Evolutionary conservation across 2,329 filamentous ascomycete species (phyloP).

Genomic region (Xylaria arbuscula): DNA sequence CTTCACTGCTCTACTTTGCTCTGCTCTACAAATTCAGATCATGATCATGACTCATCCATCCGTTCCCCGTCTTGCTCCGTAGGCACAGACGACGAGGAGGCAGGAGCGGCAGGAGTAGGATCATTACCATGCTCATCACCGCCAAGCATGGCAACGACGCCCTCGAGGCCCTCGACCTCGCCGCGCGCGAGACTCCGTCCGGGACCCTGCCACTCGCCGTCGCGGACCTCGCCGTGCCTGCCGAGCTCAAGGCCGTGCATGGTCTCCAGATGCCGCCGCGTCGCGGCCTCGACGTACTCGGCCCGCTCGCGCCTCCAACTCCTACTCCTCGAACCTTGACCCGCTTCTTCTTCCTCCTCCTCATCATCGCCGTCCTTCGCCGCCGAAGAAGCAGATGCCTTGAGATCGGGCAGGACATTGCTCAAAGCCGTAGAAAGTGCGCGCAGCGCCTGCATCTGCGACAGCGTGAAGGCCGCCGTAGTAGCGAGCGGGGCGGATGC

Average conservation of each 20-base stretch:
- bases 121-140: conserved; percentile 34
- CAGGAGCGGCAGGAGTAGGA: not conserved
- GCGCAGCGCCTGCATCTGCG: conserved; percentile 83
- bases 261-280: conserved; percentile 78
- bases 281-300: conserved; percentile 85
- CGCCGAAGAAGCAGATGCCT: not conserved
- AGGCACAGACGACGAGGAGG: not conserved
- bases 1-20: not conserved
- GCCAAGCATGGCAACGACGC: conserved; percentile 59
- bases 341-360: conserved; percentile 7
- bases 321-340: conserved; percentile 52
- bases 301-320: conserved; percentile 77
- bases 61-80: conserved; percentile 32
- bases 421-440: conserved; percentile 70
- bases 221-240: conserved; percentile 68
- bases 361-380: conserved; percentile 38
- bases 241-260: conserved; percentile 74
- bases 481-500: conserved; percentile 69
- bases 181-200: conserved; percentile 61
- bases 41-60: conserved; percentile 49
- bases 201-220: conserved; percentile 72
- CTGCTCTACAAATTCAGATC: conserved; percentile 20
- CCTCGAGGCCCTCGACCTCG: conserved; percentile 69
- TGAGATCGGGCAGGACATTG: conserved; percentile 73
- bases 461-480: conserved; percentile 80